phyloP scores from a whole-genome alignment of 2,329 filamentous ascomycete species.

The Trichoderma atroviride region DNA sequence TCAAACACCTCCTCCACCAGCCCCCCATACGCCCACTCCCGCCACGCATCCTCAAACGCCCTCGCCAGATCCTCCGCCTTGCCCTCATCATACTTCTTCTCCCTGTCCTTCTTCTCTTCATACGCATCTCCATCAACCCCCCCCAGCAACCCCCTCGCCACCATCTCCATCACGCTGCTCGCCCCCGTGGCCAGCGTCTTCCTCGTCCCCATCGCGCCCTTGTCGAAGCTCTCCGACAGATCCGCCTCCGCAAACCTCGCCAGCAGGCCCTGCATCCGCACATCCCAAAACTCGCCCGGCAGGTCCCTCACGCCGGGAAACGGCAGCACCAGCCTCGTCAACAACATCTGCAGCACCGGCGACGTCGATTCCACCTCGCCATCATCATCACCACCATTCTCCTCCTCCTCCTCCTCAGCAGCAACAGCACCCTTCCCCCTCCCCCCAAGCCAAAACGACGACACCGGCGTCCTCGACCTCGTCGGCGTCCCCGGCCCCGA shows the following conservation, averaged over 20 bases:
- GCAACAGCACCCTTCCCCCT: constrained; percentile 22
- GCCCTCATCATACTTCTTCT: constrained; percentile 56
- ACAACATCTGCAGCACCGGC: constrained; percentile 69
- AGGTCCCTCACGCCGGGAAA: constrained; percentile 69
- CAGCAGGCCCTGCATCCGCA: constrained; percentile 62
- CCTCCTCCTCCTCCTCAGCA: constrained; percentile 27
- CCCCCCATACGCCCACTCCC: constrained; percentile 68
- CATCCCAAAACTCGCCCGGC: constrained; percentile 65
- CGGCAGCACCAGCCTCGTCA: constrained; percentile 65
- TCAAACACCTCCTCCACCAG: constrained; percentile 67
- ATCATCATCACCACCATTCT: constrained; percentile 37
- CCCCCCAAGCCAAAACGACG: constrained; percentile 27
- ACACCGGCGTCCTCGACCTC: constrained; percentile 34
- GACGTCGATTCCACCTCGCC: constrained; percentile 48
- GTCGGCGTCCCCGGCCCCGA: constrained; percentile 34
- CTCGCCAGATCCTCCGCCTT: constrained; percentile 62
- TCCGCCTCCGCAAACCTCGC: constrained; percentile 66
- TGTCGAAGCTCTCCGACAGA: constrained; percentile 81
- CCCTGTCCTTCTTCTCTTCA: background rate
- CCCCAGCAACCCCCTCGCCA: constrained; percentile 66
- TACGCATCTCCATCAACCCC: constrained; percentile 49
- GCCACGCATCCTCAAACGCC: constrained; percentile 69
- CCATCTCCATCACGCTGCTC: constrained; percentile 69
- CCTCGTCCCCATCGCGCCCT: constrained; percentile 71
- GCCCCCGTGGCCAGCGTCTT: constrained; percentile 75